Conservation (phyloP, 352 stramenopile species). For the Pythium guiyangense region DNA sequence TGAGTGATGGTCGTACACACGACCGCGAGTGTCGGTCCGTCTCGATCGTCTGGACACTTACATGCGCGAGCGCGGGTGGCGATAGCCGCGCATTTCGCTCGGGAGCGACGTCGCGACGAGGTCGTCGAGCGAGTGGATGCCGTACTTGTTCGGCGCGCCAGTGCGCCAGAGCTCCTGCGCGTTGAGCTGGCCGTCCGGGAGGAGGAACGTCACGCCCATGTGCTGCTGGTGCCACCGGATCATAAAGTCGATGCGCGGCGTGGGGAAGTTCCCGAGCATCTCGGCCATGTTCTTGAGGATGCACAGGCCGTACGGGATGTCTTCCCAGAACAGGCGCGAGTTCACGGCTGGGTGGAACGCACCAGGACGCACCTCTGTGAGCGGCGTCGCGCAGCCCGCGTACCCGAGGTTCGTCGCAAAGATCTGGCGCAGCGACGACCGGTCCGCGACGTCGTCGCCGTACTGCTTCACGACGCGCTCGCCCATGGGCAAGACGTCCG, state of each 20-base stretch:
- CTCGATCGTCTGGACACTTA: conserved; percentile 17
- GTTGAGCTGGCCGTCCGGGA: conserved; percentile 85
- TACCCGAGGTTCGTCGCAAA: conserved; percentile 91
- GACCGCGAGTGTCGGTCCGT: too few species aligned
- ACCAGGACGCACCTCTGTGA: conserved; percentile 70
- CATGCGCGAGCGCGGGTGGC: conserved; percentile 85
- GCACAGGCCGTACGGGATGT: conserved; percentile 90
- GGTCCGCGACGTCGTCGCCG: conserved; percentile 86
- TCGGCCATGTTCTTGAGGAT: conserved; percentile 94
- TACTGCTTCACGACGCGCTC: conserved; percentile 92
- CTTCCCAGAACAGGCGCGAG: conserved; percentile 90
- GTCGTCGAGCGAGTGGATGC: conserved; percentile 88
- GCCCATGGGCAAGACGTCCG: conserved; percentile 87
- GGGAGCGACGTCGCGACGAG: conserved; percentile 88
- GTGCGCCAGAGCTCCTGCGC: conserved; percentile 85
- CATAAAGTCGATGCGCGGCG: conserved; percentile 91
- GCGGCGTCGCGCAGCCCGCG: conserved; percentile 84
- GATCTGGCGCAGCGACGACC: conserved; percentile 86
- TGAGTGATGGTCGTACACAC: too few species aligned
- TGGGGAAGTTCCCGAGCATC: conserved; percentile 91
- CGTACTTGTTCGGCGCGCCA: conserved; percentile 88
- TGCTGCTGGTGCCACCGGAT: conserved; percentile 92
- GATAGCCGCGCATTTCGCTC: conserved; percentile 84
- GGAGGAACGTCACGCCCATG: conserved; percentile 88
- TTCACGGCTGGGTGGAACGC: conserved; percentile 82